Conservation (phyloP, 768 basidiomycete genomes). For the Tephrocybe sp. region DNA sequence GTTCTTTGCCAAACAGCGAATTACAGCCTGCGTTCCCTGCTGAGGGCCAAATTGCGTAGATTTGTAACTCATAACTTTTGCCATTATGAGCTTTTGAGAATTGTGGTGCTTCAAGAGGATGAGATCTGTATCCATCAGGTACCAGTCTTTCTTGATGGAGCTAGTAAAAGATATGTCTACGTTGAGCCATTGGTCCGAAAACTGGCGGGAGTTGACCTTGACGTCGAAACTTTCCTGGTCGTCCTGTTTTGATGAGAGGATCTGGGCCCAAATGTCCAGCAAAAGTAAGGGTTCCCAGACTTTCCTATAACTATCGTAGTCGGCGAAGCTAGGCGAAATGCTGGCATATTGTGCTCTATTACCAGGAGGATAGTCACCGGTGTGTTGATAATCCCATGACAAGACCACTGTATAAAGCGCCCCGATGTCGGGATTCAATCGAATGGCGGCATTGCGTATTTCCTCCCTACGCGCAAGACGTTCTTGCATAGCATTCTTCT, state of each 20-base stretch:
- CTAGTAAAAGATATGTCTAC: slow-evolving; percentile 66
- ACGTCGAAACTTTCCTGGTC: slow-evolving; percentile 51
- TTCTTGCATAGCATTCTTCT: slow-evolving; percentile 45
- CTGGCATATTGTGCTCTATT: slow-evolving; percentile 32
- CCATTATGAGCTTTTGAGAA: slow-evolving; percentile 59
- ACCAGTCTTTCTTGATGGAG: slow-evolving; percentile 67
- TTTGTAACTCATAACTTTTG: slow-evolving; percentile 51
- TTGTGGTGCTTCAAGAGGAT: slow-evolving; percentile 70
- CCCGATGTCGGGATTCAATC: slow-evolving; percentile 82
- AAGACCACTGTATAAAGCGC: slow-evolving; percentile 75
- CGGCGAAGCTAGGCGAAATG: slow-evolving; percentile 67
- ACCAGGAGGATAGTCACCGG: slow-evolving; percentile 62
- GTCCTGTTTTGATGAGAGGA: slow-evolving; percentile 76
- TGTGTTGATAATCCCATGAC: slow-evolving; percentile 83
- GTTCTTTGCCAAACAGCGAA: slow-evolving; percentile 52
- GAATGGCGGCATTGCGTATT: slow-evolving; percentile 58
- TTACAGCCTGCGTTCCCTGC: slow-evolving; percentile 51
- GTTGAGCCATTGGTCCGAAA: slow-evolving; percentile 82
- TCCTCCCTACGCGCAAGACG: slow-evolving; percentile 59
- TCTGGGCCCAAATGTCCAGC: slow-evolving; percentile 90
- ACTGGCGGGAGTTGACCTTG: slow-evolving; percentile 67
- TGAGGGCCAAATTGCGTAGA: slow-evolving; percentile 44
- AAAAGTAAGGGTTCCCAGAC: slow-evolving; percentile 85
- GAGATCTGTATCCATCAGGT: slow-evolving; percentile 78
- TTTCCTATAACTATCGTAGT: slow-evolving; percentile 65